phyloP scores from a whole-genome alignment of 1,139 yeast genomes.

The Yarrowia galli region DNA sequence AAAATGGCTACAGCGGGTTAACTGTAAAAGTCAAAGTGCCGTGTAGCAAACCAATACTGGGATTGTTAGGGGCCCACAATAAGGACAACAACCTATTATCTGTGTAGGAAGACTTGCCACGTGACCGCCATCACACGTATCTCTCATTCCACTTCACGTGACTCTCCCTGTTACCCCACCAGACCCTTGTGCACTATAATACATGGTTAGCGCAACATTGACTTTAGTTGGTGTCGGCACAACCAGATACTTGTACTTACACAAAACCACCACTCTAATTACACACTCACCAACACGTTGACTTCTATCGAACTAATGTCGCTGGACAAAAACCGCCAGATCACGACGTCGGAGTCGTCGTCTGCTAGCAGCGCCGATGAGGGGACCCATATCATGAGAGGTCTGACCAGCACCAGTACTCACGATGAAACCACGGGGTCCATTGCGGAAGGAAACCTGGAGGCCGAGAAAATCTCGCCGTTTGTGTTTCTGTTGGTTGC shows the following conservation, averaged over 20 bases:
- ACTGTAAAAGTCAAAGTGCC: slow-evolving; percentile 9
- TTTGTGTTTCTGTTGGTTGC: slow-evolving; percentile 74
- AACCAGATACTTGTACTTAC: no score
- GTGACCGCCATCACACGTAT: background rate
- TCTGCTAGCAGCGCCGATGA: slow-evolving; percentile 27
- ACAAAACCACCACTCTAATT: background rate
- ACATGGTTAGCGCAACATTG: background rate
- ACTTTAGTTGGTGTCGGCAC: background rate
- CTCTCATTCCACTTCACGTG: background rate
- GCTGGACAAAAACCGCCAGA: slow-evolving; percentile 29
- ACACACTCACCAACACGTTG: slow-evolving; percentile 3
- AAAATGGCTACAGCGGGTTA: background rate
- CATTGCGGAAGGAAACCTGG: slow-evolving; percentile 42
- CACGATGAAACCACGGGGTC: background rate
- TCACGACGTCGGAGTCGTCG: slow-evolving; percentile 26
- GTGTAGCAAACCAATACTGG: background rate
- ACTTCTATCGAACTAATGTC: slow-evolving; percentile 32
- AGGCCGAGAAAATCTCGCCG: slow-evolving; percentile 52
- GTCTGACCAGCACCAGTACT: slow-evolving; percentile 2
- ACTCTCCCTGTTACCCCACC: background rate
- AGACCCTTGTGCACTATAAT: no score
- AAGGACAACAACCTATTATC: no score
- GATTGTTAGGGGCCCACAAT: no score
- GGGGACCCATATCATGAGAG: slow-evolving; percentile 31
- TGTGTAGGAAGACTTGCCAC: background rate